Base-by-base conservation (phyloP, 202 grass and related monocot genomes). In the Schoenoplectus tabernaemontani region DNA sequence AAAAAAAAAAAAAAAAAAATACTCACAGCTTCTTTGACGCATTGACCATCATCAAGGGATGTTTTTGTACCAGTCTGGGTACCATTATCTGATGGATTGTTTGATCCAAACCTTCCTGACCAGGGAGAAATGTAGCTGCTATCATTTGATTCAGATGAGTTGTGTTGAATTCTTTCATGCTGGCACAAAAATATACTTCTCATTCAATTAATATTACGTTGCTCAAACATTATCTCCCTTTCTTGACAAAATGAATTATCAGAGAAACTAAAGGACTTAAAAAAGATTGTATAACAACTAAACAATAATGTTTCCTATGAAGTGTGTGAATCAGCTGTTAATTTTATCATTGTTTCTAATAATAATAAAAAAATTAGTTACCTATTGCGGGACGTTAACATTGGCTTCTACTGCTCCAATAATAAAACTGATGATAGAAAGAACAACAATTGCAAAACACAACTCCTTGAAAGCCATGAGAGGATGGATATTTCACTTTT, bases 391-490 rank as follows among this genome's bases (percentile, higher is more conserved):
- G 26, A 16, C 9, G n/a, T 57, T 2, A 15, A 4, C 9, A 10
- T 56, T 34, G 7, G 46, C 46, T 76, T 36, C 9, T 76, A 11
- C 50, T 57, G 16, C 26, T 76, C 47, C 47, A n/a, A 76, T 36
- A 34, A 23, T 9, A 76, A 57, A 32, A 76, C 33, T 36, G 50
- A 20, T 36, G 37, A 56, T 20, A 56, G 47, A 56, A 57, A 54
- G 43, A 76, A 56, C 44, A 50, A 76, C 24, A 36, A 57, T 32
- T 57, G 37, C 15, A 34, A 34, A 57, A 16, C 47, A 34, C 10
- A 76, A 53, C 2, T 57, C 30, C 16, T 32, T 76, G 16, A 76
- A 57, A 76, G 24, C 71, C 71, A 76, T 76, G n/a, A n/a, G 20
- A 76, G 15, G 22, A 76, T 76, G 23, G 46, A 76, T 28, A 76